phyloP scores from a whole-genome alignment of 2,329 filamentous ascomycete species.

The Basipetospora chlamydospora region DNA sequence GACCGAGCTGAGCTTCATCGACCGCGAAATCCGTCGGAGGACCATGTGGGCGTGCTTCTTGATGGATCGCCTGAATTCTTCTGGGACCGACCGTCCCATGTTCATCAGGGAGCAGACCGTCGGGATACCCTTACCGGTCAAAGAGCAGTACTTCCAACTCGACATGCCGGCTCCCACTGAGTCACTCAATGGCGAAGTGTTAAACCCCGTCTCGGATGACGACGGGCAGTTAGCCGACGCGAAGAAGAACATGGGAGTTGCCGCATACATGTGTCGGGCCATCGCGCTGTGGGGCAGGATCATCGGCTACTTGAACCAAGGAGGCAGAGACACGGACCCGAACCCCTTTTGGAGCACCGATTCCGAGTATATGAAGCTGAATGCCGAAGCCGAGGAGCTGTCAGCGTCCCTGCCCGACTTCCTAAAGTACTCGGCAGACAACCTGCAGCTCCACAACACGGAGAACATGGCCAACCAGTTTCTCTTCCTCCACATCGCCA shows the following conservation, averaged over 20 bases:
- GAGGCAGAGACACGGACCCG: constrained; percentile 65
- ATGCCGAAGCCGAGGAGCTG: constrained; percentile 57
- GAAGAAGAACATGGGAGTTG: constrained; percentile 82
- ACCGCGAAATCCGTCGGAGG: constrained; percentile 79
- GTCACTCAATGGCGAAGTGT: constrained; percentile 57
- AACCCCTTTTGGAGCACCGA: constrained; percentile 68
- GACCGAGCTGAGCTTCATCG: constrained; percentile 68
- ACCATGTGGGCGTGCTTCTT: constrained; percentile 98
- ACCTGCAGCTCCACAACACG: constrained; percentile 69
- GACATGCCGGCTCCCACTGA: constrained; percentile 85
- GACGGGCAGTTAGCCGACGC: constrained; percentile 51
- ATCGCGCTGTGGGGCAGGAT: constrained; percentile 84
- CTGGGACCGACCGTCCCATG: constrained; percentile 79
- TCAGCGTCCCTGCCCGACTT: constrained; percentile 51
- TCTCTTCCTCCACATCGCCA: constrained; percentile 76
- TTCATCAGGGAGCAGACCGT: constrained; percentile 84
- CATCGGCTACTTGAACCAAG: constrained; percentile 80
- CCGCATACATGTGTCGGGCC: constrained; percentile 74
- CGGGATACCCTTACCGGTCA: constrained; percentile 79
- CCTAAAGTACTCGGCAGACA: constrained; percentile 65
- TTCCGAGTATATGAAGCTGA: constrained; percentile 61
- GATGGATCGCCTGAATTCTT: constrained; percentile 97
- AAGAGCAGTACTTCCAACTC: constrained; percentile 77
- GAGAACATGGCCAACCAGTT: constrained; percentile 85
- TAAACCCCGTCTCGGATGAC: constrained; percentile 45